A percentile compares a stretch with the other conserved stretches of the same genome.
These are phyloP conservation scores for Nepenthes gracilis DNA, from an alignment of 148 eudicot genomes.

Conservation along the genomic window DNA sequence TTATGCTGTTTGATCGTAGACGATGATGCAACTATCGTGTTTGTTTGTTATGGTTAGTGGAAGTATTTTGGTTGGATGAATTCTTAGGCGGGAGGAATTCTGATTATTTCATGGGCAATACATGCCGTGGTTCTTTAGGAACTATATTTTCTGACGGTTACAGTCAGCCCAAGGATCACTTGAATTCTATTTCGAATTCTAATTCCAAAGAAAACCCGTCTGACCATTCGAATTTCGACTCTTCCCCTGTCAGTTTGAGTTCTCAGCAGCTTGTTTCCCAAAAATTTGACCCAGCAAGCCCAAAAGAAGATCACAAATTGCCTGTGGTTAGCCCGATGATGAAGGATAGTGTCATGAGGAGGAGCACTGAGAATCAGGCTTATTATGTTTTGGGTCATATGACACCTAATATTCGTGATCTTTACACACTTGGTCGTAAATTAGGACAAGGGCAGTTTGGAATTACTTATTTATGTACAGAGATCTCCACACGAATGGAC, in stretches of 20 bases:
- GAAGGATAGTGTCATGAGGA: slow-evolving; percentile 33
- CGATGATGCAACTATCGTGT: too few species aligned
- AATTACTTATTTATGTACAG: slow-evolving; percentile 77
- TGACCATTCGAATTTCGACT: slow-evolving; percentile 25
- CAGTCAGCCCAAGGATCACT: slow-evolving; percentile 48
- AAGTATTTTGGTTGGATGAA: neutral
- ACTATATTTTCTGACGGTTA: slow-evolving; percentile 43
- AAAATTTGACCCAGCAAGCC: slow-evolving; percentile 38
- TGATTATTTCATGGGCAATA: slow-evolving; percentile 79
- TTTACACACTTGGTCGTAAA: slow-evolving; percentile 71
- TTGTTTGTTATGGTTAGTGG: too few species aligned
- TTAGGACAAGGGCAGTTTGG: slow-evolving; percentile 98
- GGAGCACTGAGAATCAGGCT: slow-evolving; percentile 31
- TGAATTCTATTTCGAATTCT: slow-evolving; percentile 23
- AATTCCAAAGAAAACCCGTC: slow-evolving; percentile 20
- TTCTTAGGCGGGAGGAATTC: slow-evolving; percentile 14
- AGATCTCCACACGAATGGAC: slow-evolving; percentile 49
- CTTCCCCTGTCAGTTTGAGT: slow-evolving; percentile 38
- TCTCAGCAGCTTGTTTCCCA: slow-evolving; percentile 39
- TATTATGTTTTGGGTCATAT: slow-evolving; percentile 77
- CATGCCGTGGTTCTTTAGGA: slow-evolving; percentile 89
- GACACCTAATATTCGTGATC: slow-evolving; percentile 77
- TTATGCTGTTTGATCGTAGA: too few species aligned
- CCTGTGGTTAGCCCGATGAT: slow-evolving; percentile 12
- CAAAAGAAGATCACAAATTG: slow-evolving; percentile 15